Conservation (phyloP, 495 filamentous ascomycete genomes). For the Aspergillus indologenus region DNA sequence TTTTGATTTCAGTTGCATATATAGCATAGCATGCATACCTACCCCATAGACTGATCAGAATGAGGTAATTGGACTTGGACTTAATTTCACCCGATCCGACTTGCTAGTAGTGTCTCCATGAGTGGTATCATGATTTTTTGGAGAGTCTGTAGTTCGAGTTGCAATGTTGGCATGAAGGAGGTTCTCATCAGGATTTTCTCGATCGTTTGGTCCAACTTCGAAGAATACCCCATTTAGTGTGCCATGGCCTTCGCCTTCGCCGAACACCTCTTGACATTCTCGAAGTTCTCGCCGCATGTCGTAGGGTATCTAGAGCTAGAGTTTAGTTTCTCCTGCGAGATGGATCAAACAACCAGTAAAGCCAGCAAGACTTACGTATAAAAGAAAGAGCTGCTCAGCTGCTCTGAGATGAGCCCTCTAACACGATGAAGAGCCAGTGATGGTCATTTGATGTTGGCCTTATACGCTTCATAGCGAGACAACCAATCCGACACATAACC, state of each 20-base stretch:
- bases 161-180: too few species aligned
- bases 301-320: slow-evolving; percentile 26
- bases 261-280: slow-evolving; percentile 58
- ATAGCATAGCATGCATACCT: background rate
- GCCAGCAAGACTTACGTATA: too few species aligned
- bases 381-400: too few species aligned
- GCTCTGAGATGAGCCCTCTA: too few species aligned
- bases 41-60: slow-evolving; percentile 1
- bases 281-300: slow-evolving; percentile 33
- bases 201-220: slow-evolving; percentile 16
- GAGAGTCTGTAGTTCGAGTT: slow-evolving; percentile 5
- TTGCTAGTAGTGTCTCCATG: background rate
- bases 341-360: too few species aligned
- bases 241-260: slow-evolving; percentile 54
- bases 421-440: too few species aligned
- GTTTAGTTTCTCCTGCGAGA: background rate
- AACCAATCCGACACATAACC: too few species aligned
- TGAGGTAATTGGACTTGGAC: background rate
- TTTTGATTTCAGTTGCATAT: background rate
- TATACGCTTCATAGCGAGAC: too few species aligned
- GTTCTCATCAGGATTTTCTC: too few species aligned
- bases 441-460: too few species aligned
- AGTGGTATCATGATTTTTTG: background rate
- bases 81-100: too few species aligned
- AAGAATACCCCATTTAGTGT: slow-evolving; percentile 53